These are phyloP conservation scores for Coemansia brasiliensis DNA, from an alignment of 192 early-diverging fungal species.

Conservation along the genomic window DNA sequence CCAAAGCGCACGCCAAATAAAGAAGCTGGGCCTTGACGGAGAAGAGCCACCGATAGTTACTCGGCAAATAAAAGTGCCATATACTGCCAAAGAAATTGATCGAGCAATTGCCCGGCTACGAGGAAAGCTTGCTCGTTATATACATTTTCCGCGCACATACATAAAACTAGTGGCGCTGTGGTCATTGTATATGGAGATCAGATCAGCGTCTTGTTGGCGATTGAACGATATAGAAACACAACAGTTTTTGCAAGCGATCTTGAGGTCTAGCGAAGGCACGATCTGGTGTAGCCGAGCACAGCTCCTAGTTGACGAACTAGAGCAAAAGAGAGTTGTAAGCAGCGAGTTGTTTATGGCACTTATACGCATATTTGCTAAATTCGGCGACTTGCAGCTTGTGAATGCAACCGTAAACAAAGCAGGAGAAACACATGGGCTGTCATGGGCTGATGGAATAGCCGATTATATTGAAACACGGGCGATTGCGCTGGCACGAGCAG, in stretches of 20 bases:
- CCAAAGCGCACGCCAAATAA: slow-evolving; percentile 12
- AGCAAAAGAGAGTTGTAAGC: background rate
- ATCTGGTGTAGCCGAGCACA: slow-evolving; percentile 29
- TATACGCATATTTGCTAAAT: slow-evolving; percentile 31
- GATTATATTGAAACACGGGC: slow-evolving; percentile 21
- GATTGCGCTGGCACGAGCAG: slow-evolving; percentile 25
- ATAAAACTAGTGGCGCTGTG: slow-evolving; percentile 37
- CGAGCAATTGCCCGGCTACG: slow-evolving; percentile 18
- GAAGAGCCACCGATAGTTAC: slow-evolving; percentile 27
- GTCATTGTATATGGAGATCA: slow-evolving; percentile 22
- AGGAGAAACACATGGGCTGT: background rate
- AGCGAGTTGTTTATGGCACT: slow-evolving; percentile 13
- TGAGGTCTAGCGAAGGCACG: slow-evolving; percentile 11
- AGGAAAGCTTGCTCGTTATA: slow-evolving; percentile 30
- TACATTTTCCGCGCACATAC: slow-evolving; percentile 18
- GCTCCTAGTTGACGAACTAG: slow-evolving; percentile 9
- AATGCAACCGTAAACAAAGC: background rate
- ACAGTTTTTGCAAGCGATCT: slow-evolving; percentile 37
- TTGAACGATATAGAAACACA: slow-evolving; percentile 8
- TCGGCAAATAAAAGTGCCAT: background rate
- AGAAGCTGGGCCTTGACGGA: slow-evolving; percentile 3
- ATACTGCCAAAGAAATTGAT: slow-evolving; percentile 15
- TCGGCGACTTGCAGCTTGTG: slow-evolving; percentile 24
- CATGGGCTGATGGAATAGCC: slow-evolving; percentile 1
- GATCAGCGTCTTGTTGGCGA: slow-evolving; percentile 11